phyloP scores from a whole-genome alignment of 306 rosid genomes.

The Erythrophleum fordii region DNA sequence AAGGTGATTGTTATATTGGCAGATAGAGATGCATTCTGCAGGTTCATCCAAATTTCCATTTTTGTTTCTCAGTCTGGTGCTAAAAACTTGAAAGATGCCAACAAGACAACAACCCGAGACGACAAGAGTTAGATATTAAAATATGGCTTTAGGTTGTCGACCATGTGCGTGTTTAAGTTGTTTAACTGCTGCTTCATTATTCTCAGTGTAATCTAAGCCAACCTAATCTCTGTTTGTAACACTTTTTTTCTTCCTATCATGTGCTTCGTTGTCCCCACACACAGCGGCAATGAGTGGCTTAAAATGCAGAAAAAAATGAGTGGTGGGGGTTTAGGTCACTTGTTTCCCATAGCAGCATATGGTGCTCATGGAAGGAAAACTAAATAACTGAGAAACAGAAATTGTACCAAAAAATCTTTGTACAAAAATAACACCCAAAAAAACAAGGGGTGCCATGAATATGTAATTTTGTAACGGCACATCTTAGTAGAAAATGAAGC shows the following conservation, averaged over 20 bases:
- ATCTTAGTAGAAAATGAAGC: neutral
- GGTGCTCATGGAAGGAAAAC: slow-evolving; percentile 48
- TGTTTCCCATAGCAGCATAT: neutral
- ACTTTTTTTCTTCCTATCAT: slow-evolving; percentile 9
- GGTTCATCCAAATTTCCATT: neutral
- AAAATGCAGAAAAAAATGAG: slow-evolving; percentile 36
- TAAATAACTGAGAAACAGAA: slow-evolving; percentile 21
- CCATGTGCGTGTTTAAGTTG: neutral
- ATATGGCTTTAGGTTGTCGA: slow-evolving; percentile 10
- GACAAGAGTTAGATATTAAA: slow-evolving; percentile 30
- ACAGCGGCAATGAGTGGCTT: neutral
- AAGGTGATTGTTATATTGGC: neutral
- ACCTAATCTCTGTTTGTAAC: slow-evolving; percentile 43
- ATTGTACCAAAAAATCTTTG: no score
- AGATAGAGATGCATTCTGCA: neutral
- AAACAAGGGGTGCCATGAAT: neutral
- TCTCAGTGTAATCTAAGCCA: slow-evolving; percentile 29
- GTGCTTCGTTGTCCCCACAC: slow-evolving; percentile 28
- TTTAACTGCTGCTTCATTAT: slow-evolving; percentile 20
- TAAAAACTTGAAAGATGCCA: neutral
- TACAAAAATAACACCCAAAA: neutral
- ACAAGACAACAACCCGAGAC: slow-evolving; percentile 30
- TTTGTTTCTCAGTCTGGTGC: neutral
- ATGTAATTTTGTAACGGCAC: neutral
- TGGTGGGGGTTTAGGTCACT: slow-evolving; percentile 34